These are phyloP conservation scores for Pythium chondricola DNA, from an alignment of 352 stramenopile genomes.

Conservation along the genomic window DNA sequence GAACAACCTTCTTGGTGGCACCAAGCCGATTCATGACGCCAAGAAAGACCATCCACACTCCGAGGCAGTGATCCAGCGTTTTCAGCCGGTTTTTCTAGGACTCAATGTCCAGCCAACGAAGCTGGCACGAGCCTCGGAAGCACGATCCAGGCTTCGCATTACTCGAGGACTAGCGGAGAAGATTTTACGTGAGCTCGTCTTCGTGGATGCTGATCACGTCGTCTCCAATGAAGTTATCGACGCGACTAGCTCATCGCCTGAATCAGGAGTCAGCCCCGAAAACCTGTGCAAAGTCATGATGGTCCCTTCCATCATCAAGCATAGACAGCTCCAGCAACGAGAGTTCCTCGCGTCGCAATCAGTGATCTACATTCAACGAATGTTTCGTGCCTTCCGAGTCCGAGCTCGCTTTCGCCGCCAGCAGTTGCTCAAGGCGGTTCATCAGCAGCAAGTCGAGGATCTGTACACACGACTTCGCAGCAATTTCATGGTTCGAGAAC, in stretches of 20 bases:
- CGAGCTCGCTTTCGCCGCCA: conserved; percentile 40
- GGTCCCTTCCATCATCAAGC: conserved; percentile 38
- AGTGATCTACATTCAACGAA: conserved; percentile 36
- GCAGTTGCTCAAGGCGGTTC: conserved; percentile 32
- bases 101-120: conserved; percentile 31
- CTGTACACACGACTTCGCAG: conserved; percentile 22
- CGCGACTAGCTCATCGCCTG: no score
- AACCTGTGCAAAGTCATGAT: conserved; percentile 39
- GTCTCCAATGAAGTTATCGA: no score
- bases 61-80: conserved; percentile 24
- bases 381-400: conserved; percentile 55
- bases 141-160: conserved; percentile 8
- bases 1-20: neutral
- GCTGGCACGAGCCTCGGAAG: conserved; percentile 28
- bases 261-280: no score
- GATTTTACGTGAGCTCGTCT: conserved; percentile 38
- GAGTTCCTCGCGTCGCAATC: conserved; percentile 20
- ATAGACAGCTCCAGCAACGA: conserved; percentile 22
- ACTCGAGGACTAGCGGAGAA: conserved; percentile 36
- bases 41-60: no score
- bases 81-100: conserved; percentile 39
- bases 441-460: conserved; percentile 44
- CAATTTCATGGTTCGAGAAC: conserved; percentile 33
- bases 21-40: neutral
- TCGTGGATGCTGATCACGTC: no score